Base-by-base conservation (phyloP, 345 rosid species). In the Raphanus sativus region DNA sequence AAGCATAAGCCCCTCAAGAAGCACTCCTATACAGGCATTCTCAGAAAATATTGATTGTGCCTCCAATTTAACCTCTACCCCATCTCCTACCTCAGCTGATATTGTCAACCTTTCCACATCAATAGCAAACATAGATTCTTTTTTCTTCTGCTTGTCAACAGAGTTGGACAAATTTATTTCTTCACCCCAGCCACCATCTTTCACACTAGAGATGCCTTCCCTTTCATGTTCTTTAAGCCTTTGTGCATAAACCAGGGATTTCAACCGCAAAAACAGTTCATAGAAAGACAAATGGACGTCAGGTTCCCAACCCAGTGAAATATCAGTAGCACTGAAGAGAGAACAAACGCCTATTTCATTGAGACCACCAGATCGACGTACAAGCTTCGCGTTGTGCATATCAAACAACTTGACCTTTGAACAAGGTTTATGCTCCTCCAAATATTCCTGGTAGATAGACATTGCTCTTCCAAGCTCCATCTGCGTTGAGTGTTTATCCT, bases 31-130 rank as follows among this genome's bases (percentile, higher is more conserved):
- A 62, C 87, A 85, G 26, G 94, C 97, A 84, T 95, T 91, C 89
- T 95, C 99, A 9, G 99, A 95, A 82, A 95, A 95, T 77, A 95
- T 95, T 83, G 99, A 95, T 21, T 92, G 97, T 80, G 91, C 88
- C 85, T 89, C 91, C 81, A 95, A 76, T 75, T 62, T 69, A 58
- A 86, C 86, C 52, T 91, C 96, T 74, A 91, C 97, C 70, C 98
- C 98, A 83, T 95, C 99, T 84, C 99, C 99, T 54, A 75, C 91
- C 68, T 55, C 94, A 80, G 94, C 99, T 80, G 89, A 89, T 81
- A 95, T 76, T 40, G 83, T 87, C 75, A 95, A 82, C 81, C 69
- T 81, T 86, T 95, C 98, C 72, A 95, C 90, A 79, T 95, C 99
- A 76, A 95, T 85, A 48, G 98, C 99, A 88, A 92, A 95, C 83